Percentiles rank a stretch among this genome's conserved stretches.
phyloP scores from a whole-genome alignment of 192 early-diverging fungal genomes.

The Linnemannia zychae region DNA sequence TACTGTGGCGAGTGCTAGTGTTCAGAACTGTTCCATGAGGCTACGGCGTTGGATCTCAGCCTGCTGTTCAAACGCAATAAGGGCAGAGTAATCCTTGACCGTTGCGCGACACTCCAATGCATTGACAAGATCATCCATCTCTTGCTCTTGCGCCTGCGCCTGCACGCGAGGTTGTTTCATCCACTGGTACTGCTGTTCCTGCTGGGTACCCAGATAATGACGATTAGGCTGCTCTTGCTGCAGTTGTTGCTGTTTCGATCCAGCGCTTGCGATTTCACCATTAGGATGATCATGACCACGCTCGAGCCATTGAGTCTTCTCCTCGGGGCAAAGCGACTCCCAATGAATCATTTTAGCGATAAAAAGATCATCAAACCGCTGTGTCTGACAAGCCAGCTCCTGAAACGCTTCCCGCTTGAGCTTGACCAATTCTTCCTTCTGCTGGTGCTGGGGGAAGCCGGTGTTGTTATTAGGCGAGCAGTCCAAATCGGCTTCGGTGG shows the following conservation, averaged over 20 bases:
- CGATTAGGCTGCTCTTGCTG: neutral
- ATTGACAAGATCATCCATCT: constrained; percentile 36
- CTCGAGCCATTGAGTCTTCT: constrained; percentile 46
- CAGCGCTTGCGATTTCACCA: neutral
- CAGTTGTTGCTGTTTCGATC: neutral
- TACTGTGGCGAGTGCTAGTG: too few species aligned
- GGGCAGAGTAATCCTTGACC: constrained; percentile 45
- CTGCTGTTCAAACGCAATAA: constrained; percentile 38
- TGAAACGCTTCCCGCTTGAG: constrained; percentile 47
- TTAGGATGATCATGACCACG: neutral
- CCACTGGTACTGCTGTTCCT: neutral
- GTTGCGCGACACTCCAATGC: constrained; percentile 40
- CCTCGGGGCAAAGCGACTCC: constrained; percentile 33
- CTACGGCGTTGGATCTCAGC: constrained; percentile 11
- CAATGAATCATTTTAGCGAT: constrained; percentile 54
- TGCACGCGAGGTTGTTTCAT: neutral
- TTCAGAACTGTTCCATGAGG: neutral
- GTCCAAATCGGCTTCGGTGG: neutral
- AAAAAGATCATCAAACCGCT: constrained; percentile 42
- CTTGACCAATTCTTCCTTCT: constrained; percentile 23
- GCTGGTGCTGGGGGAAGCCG: neutral
- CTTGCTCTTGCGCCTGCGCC: constrained; percentile 1
- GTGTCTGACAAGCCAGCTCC: constrained; percentile 45
- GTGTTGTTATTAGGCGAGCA: neutral
- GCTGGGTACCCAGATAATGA: neutral